phyloP scores from a whole-genome alignment of 23 red algal species.

The Porphyridium purpureum region DNA sequence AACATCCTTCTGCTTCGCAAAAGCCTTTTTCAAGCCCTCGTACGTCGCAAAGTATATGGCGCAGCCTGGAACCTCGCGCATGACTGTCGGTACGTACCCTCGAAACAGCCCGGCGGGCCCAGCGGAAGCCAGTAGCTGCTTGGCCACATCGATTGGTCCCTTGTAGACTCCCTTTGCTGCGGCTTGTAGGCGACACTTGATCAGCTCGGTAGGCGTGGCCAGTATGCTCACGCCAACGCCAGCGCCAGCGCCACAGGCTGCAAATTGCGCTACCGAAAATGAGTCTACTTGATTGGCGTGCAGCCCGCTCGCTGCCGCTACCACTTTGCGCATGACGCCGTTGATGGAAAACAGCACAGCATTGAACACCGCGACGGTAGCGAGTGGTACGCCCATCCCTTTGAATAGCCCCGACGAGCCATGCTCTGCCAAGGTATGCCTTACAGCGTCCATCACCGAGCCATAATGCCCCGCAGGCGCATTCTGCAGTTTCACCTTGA shows the following conservation, averaged over 20 bases:
- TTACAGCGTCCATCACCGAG: conserved; percentile 27
- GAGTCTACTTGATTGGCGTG: conserved; percentile 7
- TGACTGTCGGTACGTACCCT: conserved; percentile 45
- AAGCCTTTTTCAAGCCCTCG: conserved; percentile 19
- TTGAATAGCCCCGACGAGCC: conserved; percentile 44
- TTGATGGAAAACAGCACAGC: conserved; percentile 65
- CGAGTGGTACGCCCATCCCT: conserved; percentile 56
- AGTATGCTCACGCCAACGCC: conserved; percentile 40
- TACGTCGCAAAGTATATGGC: conserved; percentile 58
- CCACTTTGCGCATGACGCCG: conserved; percentile 32
- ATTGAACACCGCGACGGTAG: conserved; percentile 71
- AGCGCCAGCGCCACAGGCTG: conserved; percentile 39
- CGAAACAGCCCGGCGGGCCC: conserved; percentile 53
- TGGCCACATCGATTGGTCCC: conserved; percentile 52
- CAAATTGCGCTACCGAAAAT: conserved; percentile 22
- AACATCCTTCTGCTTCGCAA: conserved; percentile 5
- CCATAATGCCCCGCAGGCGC: conserved; percentile 25
- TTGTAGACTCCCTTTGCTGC: conserved; percentile 25
- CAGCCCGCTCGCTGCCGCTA: not conserved
- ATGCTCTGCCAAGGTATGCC: conserved; percentile 24
- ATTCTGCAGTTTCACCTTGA: conserved; percentile 77
- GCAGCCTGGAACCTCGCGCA: conserved; percentile 53
- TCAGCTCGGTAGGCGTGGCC: conserved; percentile 70
- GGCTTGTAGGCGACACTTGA: conserved; percentile 68
- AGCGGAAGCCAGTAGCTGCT: conserved; percentile 23